Evolutionary conservation across 345 rosid species (phyloP).

Genomic region (Balakata baccata): DNA sequence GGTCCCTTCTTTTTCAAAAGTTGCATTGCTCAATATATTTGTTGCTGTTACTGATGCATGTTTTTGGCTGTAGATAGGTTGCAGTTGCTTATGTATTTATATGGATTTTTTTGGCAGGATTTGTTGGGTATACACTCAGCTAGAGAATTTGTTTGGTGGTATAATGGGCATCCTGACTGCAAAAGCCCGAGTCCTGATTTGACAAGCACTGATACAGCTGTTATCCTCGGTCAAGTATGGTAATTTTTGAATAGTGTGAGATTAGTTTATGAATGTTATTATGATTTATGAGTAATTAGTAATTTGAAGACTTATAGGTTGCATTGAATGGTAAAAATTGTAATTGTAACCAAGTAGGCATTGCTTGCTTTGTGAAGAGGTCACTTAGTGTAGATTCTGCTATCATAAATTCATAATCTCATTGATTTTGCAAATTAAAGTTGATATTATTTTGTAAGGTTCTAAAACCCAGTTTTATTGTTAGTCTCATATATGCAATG

Average conservation of each 20-base stretch:
- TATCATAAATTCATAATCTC: background rate
- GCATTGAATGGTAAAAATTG: background rate
- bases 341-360: background rate
- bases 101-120: conserved; percentile 35
- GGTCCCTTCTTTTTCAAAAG: background rate
- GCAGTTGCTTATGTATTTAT: background rate
- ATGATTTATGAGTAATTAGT: background rate
- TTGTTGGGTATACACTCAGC: conserved; percentile 74
- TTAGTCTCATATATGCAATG: background rate
- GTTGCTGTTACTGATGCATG: background rate
- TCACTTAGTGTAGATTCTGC: background rate
- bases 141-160: conserved; percentile 98
- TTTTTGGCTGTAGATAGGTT: background rate
- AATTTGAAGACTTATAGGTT: background rate
- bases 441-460: background rate
- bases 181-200: conserved; percentile 62
- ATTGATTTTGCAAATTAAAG: background rate
- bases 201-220: conserved; percentile 66
- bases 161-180: conserved; percentile 87
- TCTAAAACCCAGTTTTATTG: background rate
- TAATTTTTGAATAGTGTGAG: background rate
- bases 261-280: background rate
- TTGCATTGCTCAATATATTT: background rate
- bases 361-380: no score
- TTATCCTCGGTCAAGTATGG: conserved; percentile 76